Base-by-base conservation (phyloP, 371 early-diverging fungal genomes). In the Mortierella sp. region DNA sequence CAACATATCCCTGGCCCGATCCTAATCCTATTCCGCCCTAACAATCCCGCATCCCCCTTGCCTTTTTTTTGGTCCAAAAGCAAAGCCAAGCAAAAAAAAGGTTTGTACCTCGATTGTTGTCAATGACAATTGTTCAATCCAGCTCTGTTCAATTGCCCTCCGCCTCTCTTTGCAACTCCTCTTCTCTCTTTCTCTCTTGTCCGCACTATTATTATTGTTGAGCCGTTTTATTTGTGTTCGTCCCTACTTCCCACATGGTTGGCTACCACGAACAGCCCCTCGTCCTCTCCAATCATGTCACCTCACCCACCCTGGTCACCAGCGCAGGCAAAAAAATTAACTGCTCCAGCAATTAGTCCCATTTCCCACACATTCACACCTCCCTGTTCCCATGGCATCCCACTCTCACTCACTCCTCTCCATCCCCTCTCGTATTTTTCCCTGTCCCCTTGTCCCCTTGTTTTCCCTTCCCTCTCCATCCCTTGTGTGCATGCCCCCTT, bases 171-270 rank as follows among this genome's bases (percentile, higher is more conserved):
- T 65, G 16, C 32, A 43, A 48, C 44, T 46, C 16, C 18, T 46
- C 65, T 18, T 46, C 18, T 60, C 75, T 60, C 60, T 29, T 27
- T 72, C 24, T 32, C 11, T 44, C n/a, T n/a, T 38, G 12, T 10
- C 18, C 41, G 5, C 43, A 35, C 18, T 32, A 16, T 35, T 63
- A 35, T 63, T 12, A 56, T 56, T 27, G 32, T 63, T 35, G 63
- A 63, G 63, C 63, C 63, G 63, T 58, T 58, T 41, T 71, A 41
- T 32, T 46, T 43, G 71, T 46, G 16, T 24, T 21, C 72, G 27
- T 21, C 3, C 38, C 38, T 68, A 24, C 63, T 63, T 63, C 63
- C 63, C 63, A 63, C 63, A 63, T 63, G 63, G 63, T 63, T 63
- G 63, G 35, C 21, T 35, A 63, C 63, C 63, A 32, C 18, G 35